Evolutionary conservation across 495 filamentous ascomycete species (phyloP).

Genomic region (Corynascus novoguineensis): DNA sequence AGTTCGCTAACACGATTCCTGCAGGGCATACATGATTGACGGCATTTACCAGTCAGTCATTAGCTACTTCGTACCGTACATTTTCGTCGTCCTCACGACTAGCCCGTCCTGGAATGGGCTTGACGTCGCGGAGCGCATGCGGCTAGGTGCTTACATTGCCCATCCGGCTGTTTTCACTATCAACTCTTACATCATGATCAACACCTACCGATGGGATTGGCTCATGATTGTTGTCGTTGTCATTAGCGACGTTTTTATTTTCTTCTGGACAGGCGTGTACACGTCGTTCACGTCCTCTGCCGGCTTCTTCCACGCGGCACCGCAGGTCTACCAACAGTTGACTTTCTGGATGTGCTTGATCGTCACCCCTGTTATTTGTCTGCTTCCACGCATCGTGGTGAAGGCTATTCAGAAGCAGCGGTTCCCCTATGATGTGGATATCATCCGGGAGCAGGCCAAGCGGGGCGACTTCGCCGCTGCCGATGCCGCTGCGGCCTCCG

Average conservation of each 20-base stretch:
- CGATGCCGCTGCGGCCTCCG: constrained; percentile 28
- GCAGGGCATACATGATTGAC: constrained; percentile 89
- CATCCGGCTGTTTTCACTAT: constrained; percentile 75
- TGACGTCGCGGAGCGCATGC: constrained; percentile 65
- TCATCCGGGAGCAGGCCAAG: constrained; percentile 86
- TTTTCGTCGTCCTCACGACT: constrained; percentile 62
- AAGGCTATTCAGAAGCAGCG: constrained; percentile 91
- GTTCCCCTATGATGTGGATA: constrained; percentile 88
- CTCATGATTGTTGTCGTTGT: constrained; percentile 72
- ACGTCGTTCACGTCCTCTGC: constrained; percentile 59
- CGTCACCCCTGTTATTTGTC: constrained; percentile 66
- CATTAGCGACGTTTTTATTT: constrained; percentile 82
- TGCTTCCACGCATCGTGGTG: constrained; percentile 78
- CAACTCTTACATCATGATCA: constrained; percentile 91
- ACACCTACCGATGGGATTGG: constrained; percentile 98
- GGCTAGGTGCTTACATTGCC: constrained; percentile 79
- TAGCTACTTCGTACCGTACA: constrained; percentile 85
- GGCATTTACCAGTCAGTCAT: constrained; percentile 92
- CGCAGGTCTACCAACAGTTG: constrained; percentile 71
- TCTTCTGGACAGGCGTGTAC: constrained; percentile 95
- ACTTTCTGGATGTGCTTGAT: constrained; percentile 82
- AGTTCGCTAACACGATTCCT: constrained; percentile 25
- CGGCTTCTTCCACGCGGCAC: constrained; percentile 71
- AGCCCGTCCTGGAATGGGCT: constrained; percentile 65
- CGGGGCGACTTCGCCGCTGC: constrained; percentile 59